Evolutionary conservation across 192 early-diverging fungal species (phyloP).

Genomic region (Chytriomyces sp.): DNA sequence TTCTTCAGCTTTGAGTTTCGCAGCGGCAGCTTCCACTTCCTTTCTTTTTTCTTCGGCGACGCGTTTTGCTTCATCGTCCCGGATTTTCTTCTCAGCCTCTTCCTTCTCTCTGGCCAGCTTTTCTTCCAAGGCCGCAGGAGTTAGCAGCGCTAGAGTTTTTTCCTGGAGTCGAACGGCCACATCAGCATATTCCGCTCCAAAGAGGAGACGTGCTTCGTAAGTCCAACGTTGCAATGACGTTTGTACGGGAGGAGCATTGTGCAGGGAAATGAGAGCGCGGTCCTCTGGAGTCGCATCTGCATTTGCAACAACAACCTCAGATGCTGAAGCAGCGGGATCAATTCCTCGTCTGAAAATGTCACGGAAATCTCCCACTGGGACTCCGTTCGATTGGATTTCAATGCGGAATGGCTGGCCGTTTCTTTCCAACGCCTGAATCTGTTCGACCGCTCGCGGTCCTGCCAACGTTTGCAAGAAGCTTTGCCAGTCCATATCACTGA

Average conservation of each 20-base stretch:
- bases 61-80: slow-evolving; percentile 64
- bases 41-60: slow-evolving; percentile 42
- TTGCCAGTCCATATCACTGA: slow-evolving; percentile 20
- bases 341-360: slow-evolving; percentile 23
- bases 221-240: slow-evolving; percentile 69
- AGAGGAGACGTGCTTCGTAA: slow-evolving; percentile 85
- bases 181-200: slow-evolving; percentile 60
- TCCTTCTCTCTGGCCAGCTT: slow-evolving; percentile 32
- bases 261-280: slow-evolving; percentile 3
- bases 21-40: slow-evolving; percentile 30
- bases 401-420: slow-evolving; percentile 22
- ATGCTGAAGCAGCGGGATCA: slow-evolving; percentile 8
- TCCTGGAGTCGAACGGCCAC: slow-evolving; percentile 66
- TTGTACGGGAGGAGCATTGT: slow-evolving; percentile 17
- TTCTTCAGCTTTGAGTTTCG: slow-evolving; percentile 60
- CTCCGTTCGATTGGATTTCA: slow-evolving; percentile 30
- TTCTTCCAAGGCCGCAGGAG: slow-evolving; percentile 77
- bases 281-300: slow-evolving; percentile 6
- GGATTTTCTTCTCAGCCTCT: slow-evolving; percentile 44
- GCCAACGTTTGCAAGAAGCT: slow-evolving; percentile 31
- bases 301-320: not conserved
- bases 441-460: slow-evolving; percentile 27
- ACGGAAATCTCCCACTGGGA: slow-evolving; percentile 17
- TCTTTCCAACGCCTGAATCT: slow-evolving; percentile 24
- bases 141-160: slow-evolving; percentile 69